Base-by-base conservation (phyloP, 176 grass and related monocot genomes). In the Poa pratensis region DNA sequence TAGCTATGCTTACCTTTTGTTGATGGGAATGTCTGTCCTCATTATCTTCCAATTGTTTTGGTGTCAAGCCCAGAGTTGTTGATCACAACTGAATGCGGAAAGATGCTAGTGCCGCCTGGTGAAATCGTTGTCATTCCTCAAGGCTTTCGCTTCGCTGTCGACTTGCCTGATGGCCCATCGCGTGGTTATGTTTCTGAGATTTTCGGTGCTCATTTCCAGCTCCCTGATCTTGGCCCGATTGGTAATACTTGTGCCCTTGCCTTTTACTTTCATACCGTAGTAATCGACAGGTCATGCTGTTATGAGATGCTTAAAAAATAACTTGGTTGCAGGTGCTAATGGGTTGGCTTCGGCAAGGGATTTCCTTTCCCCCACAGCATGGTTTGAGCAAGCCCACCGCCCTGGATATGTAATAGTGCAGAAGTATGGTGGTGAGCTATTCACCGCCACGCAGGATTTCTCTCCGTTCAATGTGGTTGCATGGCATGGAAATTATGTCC, bases 401-500 rank as follows among this genome's bases (percentile, higher is more conserved):
- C 91, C 93, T 15, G 91, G 93, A 2, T 94, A 98, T 70, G 79
- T 51, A 14, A 87, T 95, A 69, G 91, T 95, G 68, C 96, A 98
- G 57, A 98, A 98, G 70, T 95, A 90, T 69, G 96, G 96, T 18
- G 96, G 96, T 3, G 91, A 92, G 64, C 85, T 98, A 5, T 98
- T 98, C 78, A 89, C 88, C 1, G 96, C 96, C 26, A 92, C 91
- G 1, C 96, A 98, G 89, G 93, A 98, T 83, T 98, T 98, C 49
- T 94, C 93, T 45, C 96, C 93, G 14, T 95, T 98, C 78, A 94
- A 98, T 63, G 96, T 98, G 48, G 93, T 98, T 5, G 96, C 96
- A 0, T 98, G 96, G 96, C 96, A 98, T 61, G 96, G 96, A 42
- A 98, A 98, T 82, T 98, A 95, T 94, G 91, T 87, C 54, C 96